Conservation (phyloP, 306 rosid genomes). For the Lathyrus sativus region DNA sequence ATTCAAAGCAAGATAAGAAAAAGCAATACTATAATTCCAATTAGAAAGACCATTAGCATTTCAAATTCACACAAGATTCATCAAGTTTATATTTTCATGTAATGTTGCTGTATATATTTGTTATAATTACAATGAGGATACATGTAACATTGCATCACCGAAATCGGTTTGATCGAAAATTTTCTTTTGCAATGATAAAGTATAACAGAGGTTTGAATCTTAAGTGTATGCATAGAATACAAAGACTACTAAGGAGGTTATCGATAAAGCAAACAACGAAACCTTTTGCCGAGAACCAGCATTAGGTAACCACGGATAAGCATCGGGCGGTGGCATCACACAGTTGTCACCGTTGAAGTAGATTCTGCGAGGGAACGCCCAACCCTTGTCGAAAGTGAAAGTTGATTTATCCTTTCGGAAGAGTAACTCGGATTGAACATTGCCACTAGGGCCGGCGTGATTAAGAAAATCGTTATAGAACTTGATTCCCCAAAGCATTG, state of each 20-base stretch:
- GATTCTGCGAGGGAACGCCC: constrained; percentile 89
- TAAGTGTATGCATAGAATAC: constrained; percentile 39
- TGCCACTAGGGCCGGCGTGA: constrained; percentile 78
- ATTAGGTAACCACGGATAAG: constrained; percentile 77
- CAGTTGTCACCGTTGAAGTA: constrained; percentile 87
- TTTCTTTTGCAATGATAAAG: constrained; percentile 21
- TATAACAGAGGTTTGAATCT: constrained; percentile 19
- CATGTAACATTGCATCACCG: constrained; percentile 32
- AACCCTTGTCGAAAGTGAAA: constrained; percentile 80
- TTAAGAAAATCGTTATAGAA: constrained; percentile 84
- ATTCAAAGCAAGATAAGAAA: constrained; percentile 2
- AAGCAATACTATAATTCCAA: neutral
- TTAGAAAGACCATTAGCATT: constrained; percentile 28
- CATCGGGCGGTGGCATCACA: constrained; percentile 92
- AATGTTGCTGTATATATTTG: constrained; percentile 35
- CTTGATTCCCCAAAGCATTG: constrained; percentile 84
- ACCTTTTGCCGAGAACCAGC: constrained; percentile 45
- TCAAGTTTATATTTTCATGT: constrained; percentile 25
- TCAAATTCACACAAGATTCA: constrained; percentile 30
- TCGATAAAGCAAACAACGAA: constrained; percentile 49
- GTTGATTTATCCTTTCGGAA: constrained; percentile 63
- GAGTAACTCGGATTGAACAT: constrained; percentile 88
- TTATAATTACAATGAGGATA: constrained; percentile 27
- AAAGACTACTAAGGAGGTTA: constrained; percentile 48
- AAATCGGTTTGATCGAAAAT: constrained; percentile 25